A percentile compares a stretch with the other conserved stretches of the same genome.
phyloP scores from a whole-genome alignment of 73 alveolate species.

The Paramecium tetraurelia region DNA sequence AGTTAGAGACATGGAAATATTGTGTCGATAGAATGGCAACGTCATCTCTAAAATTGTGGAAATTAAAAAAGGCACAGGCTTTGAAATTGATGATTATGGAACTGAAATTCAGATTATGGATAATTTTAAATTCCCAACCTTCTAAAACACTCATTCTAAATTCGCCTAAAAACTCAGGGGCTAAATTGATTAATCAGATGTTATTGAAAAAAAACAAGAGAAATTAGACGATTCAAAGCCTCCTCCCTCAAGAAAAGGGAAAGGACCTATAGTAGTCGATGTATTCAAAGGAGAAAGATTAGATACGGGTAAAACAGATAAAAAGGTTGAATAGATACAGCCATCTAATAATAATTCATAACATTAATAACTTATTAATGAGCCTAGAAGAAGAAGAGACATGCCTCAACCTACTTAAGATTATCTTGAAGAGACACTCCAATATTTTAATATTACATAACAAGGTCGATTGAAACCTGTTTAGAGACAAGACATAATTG shows the following conservation, averaged over 20 bases:
- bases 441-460: slow-evolving; percentile 82
- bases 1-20: slow-evolving; percentile 72
- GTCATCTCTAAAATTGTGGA: slow-evolving; percentile 57
- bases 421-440: slow-evolving; percentile 70
- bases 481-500: slow-evolving; percentile 49
- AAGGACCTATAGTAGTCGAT: slow-evolving; percentile 34
- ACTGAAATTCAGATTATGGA: slow-evolving; percentile 56
- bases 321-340: not conserved
- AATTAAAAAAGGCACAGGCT: slow-evolving; percentile 75
- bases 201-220: not conserved
- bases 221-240: slow-evolving; percentile 25
- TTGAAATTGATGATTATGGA: slow-evolving; percentile 70
- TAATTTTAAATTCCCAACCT: slow-evolving; percentile 50
- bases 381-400: not conserved
- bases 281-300: slow-evolving; percentile 8
- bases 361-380: not conserved
- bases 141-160: not conserved
- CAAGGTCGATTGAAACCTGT: slow-evolving; percentile 75
- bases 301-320: slow-evolving; percentile 6
- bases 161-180: not conserved
- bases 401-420: not conserved
- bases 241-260: slow-evolving; percentile 46
- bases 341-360: not conserved
- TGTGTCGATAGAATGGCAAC: slow-evolving; percentile 22
- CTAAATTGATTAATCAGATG: slow-evolving; percentile 28